Base-by-base conservation (phyloP, 108 stramenopile species). In the Schizochytrium sp. region DNA sequence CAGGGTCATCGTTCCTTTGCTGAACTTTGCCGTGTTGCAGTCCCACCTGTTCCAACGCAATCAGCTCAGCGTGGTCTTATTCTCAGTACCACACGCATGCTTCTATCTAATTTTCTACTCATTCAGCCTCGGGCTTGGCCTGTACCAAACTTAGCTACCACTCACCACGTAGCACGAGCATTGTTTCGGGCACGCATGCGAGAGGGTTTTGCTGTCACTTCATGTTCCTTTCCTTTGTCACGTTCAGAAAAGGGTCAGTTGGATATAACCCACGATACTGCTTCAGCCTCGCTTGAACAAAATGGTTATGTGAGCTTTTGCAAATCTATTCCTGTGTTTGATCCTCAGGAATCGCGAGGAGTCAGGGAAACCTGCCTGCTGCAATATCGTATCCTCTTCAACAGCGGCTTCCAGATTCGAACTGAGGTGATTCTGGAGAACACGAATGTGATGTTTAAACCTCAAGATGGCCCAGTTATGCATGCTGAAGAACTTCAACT, bases 291-390 rank as follows among this genome's bases (percentile, higher is more conserved):
- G 0, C 28, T 50, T 7, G 53, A 83, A 38, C 5, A 13, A 38
- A 5, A 10, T 13, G 53, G 76, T 53, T 7, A 83, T 53, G 76
- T 40, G 5, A 55, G 15, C 50, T 83, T 83, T 55, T 83, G 76
- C 76, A 83, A 83, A 40, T 55, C 55, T 42, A 2, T 83, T 5
- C 76, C 76, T n/a, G 12, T n/a, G 19, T 60, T 83, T 42, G 76
- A 83, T 17, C 47, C 12, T 2, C 38, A 40, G 7, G 50, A 83
- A 13, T 10, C n/a, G 5, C 49, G 40, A 5, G 50, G 5, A 42
- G 10, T 13, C 76, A 83, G 55, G 47, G 76, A 17, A 5, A 49
- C 5, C 76, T 83, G 76, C 40, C 28, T 83, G 1, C 53, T 83
- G 50, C 76, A 47, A 53, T 83, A 83, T 53, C 47, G 28, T n/a